Evolutionary conservation across 2,329 filamentous ascomycete genomes (phyloP).

Genomic region (Apiospora malaysiana): DNA sequence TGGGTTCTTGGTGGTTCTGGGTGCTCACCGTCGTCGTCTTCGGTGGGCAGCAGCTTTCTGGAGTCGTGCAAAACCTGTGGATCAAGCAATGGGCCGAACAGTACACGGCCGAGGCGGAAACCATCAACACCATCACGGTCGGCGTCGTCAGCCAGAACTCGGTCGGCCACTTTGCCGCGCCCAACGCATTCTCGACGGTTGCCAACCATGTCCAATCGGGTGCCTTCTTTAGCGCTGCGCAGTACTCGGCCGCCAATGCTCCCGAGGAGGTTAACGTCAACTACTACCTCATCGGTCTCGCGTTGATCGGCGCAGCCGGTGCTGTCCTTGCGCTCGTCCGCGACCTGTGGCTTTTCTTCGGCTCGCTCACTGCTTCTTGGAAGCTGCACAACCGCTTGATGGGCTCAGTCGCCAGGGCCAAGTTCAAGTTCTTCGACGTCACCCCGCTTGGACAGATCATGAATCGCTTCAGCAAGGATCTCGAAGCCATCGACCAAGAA

Average conservation of each 20-base stretch:
- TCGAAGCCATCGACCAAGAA: conserved; percentile 94
- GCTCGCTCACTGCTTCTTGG: conserved; percentile 86
- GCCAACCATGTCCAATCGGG: conserved; percentile 34
- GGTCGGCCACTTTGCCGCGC: conserved; percentile 38
- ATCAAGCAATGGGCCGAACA: conserved; percentile 95
- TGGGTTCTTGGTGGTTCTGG: conserved; percentile 99
- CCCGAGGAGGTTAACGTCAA: conserved; percentile 71
- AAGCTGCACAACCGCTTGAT: conserved; percentile 83
- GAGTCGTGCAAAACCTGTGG: conserved; percentile 91
- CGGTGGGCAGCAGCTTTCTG: conserved; percentile 79
- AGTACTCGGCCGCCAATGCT: conserved; percentile 42
- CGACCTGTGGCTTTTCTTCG: conserved; percentile 90
- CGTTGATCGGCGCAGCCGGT: conserved; percentile 76
- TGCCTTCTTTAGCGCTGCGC: conserved; percentile 41
- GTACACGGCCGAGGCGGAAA: conserved; percentile 61
- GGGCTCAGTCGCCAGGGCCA: conserved; percentile 80
- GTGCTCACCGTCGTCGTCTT: conserved; percentile 76
- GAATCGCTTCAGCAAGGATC: conserved; percentile 98
- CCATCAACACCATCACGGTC: conserved; percentile 42
- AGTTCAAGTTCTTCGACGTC: conserved; percentile 97
- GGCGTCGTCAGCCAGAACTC: conserved; percentile 44
- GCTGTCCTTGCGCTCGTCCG: conserved; percentile 82
- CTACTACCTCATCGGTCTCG: conserved; percentile 87
- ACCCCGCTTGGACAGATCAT: conserved; percentile 95
- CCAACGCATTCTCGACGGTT: conserved; percentile 33